A percentile compares a stretch with the other conserved stretches of the same genome.
Conservation (phyloP, 2,329 filamentous ascomycete genomes). For the Xylariaceae sp. region DNA sequence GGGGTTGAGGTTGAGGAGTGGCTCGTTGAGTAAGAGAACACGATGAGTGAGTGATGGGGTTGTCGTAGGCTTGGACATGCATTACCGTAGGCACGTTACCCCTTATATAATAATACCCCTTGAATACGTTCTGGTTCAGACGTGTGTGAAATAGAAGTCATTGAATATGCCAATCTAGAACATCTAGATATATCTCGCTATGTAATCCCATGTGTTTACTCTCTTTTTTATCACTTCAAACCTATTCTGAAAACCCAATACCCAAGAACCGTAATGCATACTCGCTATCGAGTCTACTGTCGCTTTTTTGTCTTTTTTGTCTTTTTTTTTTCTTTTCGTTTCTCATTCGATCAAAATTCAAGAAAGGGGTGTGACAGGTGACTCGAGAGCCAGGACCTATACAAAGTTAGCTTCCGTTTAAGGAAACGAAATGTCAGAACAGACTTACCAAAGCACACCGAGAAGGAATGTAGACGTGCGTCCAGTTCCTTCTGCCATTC, state of each 20-base stretch:
- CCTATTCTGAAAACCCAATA: neutral
- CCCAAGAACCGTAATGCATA: neutral
- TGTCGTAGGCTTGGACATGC: neutral
- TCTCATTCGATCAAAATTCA: neutral
- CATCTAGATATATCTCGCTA: neutral
- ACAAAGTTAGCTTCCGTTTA: slow-evolving; percentile 3
- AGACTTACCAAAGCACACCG: slow-evolving; percentile 72
- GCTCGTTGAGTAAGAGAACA: slow-evolving; percentile 53
- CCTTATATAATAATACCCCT: neutral
- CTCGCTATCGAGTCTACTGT: neutral
- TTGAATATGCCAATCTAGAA: neutral
- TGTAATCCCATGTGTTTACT: neutral
- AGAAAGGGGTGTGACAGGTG: slow-evolving; percentile 31
- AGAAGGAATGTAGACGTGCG: slow-evolving; percentile 84
- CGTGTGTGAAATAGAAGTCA: neutral
- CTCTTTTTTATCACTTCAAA: neutral
- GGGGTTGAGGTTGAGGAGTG: slow-evolving; percentile 77
- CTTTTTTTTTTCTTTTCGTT: neutral
- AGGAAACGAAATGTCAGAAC: neutral
- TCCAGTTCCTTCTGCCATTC: slow-evolving; percentile 86
- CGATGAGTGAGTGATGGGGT: too few species aligned
- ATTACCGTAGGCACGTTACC: neutral
- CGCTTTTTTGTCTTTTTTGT: neutral
- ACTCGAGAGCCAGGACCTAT: slow-evolving; percentile 51
- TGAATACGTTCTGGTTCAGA: neutral